Evolutionary conservation across 2,329 filamentous ascomycete species (phyloP), one percentile per base, ranked within the genome.

Genomic region (Hypoxylon sp.): DNA sequence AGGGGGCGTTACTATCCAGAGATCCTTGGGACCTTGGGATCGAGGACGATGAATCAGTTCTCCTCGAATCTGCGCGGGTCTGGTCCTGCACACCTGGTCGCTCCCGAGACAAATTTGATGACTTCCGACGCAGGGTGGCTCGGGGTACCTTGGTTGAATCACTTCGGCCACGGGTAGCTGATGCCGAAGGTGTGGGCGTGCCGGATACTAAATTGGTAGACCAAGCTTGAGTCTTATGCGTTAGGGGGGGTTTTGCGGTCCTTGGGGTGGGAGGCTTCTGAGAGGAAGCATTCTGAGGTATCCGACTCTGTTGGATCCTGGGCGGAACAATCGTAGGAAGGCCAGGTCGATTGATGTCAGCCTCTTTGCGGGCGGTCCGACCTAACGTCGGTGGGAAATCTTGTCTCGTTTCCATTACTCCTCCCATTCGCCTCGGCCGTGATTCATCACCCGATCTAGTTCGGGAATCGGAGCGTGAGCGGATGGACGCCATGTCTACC

Each of bases 121-220:
- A 79, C 71, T 86, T 87, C 68, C 81, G 80, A 67, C 82, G 78
- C 49, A 86, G 72, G 7, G 81, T 77, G 69, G 81, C 82, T 41
- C 79, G 79, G 24, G 74, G 72, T 47, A 76, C 74, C 30, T 73
- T 77, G 22, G 71, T 57, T 19, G 65, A 68, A 43, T 72, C 73
- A 41, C 77, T 75, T 41, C 76, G 71, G 0, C 76, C 78, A 30
- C 73, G 76, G 47, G 73, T 71, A 3, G 77, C 75, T 75, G 73
- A 15, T 76, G 74, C 20, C 75, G 75, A 39, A 77, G 78, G 26
- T 77, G 77, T 71, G 30, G 73, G 73, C 32, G 73, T 72, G 41
- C 71, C 68, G 19, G 73, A 67, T 19, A 75, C 72, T 20, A 78
- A 77, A 5, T 71, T 77, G 2, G 73, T 70, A 17, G 79, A 80